Conservation (phyloP, 1,284 basidiomycete species). For the Ceratobasidium theobromae region DNA sequence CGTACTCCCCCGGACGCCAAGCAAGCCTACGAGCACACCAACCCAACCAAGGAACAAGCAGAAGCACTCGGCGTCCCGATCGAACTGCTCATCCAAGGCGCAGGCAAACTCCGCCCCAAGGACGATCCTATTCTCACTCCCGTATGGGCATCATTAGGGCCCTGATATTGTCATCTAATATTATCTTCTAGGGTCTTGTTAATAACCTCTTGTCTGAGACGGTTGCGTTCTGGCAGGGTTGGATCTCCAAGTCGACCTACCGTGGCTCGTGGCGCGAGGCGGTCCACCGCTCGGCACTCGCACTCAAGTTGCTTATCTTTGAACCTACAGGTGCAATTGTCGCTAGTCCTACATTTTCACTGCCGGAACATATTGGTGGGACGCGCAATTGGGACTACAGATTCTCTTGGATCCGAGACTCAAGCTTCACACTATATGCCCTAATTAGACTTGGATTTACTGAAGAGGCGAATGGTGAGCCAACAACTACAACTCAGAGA, state of each 20-base stretch:
- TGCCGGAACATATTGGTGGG: conserved; percentile 89
- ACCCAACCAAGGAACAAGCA: conserved; percentile 43
- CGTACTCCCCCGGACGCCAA: conserved; percentile 54
- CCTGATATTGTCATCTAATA: not conserved
- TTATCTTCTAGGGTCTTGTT: conserved; percentile 12
- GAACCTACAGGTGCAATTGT: conserved; percentile 83
- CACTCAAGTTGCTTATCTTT: conserved; percentile 80
- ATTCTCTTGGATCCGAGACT: conserved; percentile 87
- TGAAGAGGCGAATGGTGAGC: conserved; percentile 75
- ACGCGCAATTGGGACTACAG: conserved; percentile 74
- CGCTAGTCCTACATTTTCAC: conserved; percentile 88
- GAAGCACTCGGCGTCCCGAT: conserved; percentile 53
- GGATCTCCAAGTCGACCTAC: conserved; percentile 82
- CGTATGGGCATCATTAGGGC: conserved; percentile 51
- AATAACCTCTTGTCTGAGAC: conserved; percentile 52
- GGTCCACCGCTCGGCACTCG: conserved; percentile 84
- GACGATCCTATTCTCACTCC: conserved; percentile 66
- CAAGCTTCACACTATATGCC: conserved; percentile 89
- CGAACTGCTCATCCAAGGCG: conserved; percentile 54
- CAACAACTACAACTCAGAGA: conserved; percentile 5
- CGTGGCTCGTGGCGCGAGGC: conserved; percentile 91
- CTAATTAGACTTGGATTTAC: conserved; percentile 89
- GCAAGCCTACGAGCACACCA: conserved; percentile 38
- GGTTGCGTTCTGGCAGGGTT: conserved; percentile 80
- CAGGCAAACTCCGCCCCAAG: conserved; percentile 52